Conservation (phyloP, 2,329 filamentous ascomycete genomes). For the Paecilomyces sp. region DNA sequence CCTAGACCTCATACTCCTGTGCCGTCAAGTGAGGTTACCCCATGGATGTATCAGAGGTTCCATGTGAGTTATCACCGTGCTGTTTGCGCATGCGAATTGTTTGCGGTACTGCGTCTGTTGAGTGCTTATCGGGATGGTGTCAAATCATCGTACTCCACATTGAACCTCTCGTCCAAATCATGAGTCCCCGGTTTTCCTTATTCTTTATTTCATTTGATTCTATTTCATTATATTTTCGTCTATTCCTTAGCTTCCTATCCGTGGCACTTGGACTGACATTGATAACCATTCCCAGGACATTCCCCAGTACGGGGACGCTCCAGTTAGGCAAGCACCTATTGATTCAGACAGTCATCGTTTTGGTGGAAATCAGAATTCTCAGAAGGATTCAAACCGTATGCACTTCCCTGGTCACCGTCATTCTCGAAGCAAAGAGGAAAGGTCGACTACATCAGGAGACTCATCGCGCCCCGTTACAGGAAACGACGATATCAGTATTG, state of each 20-base stretch:
- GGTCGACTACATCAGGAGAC: conserved; percentile 34
- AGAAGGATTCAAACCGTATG: conserved; percentile 42
- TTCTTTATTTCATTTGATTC: too few relatives aligned
- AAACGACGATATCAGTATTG: conserved; percentile 63
- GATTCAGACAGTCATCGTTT: conserved; percentile 65
- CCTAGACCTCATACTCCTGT: conserved; percentile 79
- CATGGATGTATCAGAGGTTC: conserved; percentile 90
- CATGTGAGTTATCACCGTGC: conserved; percentile 49
- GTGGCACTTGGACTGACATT: not conserved
- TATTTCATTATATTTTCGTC: not conserved
- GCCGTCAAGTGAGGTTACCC: conserved; percentile 86
- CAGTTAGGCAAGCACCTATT: conserved; percentile 62
- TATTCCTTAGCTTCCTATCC: not conserved
- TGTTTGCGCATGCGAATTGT: not conserved
- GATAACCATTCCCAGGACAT: conserved; percentile 52
- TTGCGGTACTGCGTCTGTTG: not conserved
- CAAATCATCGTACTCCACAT: not conserved
- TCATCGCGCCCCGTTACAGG: conserved; percentile 65
- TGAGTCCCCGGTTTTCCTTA: too few relatives aligned
- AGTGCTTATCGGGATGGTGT: not conserved
- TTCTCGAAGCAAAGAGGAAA: conserved; percentile 50
- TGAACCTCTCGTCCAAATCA: too few relatives aligned
- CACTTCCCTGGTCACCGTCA: conserved; percentile 36
- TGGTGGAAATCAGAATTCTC: conserved; percentile 41
- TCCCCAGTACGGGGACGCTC: conserved; percentile 68